Evolutionary conservation across 2,329 filamentous ascomycete species (phyloP), one percentile per base, ranked within the genome.

Genomic region (Talaromyces sp.): DNA sequence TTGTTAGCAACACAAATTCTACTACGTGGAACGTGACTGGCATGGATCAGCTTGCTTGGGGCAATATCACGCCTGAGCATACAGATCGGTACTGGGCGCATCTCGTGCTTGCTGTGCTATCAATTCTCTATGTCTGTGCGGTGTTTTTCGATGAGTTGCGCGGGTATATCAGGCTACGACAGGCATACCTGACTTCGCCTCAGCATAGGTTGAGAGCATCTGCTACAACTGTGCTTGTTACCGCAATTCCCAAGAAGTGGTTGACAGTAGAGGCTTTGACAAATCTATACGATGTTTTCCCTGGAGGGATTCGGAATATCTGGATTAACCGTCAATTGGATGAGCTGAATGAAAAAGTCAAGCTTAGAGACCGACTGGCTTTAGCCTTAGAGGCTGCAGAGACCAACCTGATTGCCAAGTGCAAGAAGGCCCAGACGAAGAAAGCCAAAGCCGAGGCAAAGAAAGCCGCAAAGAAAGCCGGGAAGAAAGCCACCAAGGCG

Each of bases 251-350:
- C 1, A 78, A 83, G 40, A 96, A 95, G 68, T 99, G 94, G 94
- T 84, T 96, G 7, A 91, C 84, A 2, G 83, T 90, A 51, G 86
- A 96, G 45, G 89, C 90, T 0, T 80, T 99, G 4, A 82, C 85
- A 59, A 88, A 88, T 0, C 79, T 99, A 0, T 99, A 95, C 67
- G 94, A 99, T 70, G 92, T 97, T 1, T 97, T 97, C 65, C 94
- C 94, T 0, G 94, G 94, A 19, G 94, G 94, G 31, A 88, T 99
- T 68, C 85, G 90, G 60, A 97, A 97, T 65, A 89, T 99, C 48
- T 99, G 93, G 92, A 86, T 99, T 66, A 99, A 97, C 60, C 84
- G 93, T 61, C 89, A 99, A 69, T 87, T 91, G 64, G 89, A 92
- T 43, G 82, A 87, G 8, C 81, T 99, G 10, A 82, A 89, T 48